phyloP scores from a whole-genome alignment of 2,329 filamentous ascomycete species.

The Botrytis elliptica region DNA sequence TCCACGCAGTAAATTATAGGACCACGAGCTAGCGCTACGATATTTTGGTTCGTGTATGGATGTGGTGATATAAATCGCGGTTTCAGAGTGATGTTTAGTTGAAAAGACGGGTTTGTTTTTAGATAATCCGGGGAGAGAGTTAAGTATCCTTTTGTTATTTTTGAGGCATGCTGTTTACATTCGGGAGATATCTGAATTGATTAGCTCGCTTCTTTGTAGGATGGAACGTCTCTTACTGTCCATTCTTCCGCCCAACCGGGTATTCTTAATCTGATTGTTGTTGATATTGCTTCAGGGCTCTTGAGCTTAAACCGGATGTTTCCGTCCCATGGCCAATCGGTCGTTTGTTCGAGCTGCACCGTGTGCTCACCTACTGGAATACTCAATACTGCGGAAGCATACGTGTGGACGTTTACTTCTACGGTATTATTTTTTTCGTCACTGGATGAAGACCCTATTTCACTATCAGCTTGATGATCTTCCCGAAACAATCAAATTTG shows the following conservation, averaged over 20 bases:
- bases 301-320: conserved; percentile 48
- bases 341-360: conserved; percentile 49
- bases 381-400: conserved; percentile 48
- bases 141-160: conserved; percentile 49
- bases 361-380: conserved; percentile 41
- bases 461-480: neutral
- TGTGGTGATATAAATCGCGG: conserved; percentile 53
- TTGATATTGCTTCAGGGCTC: conserved; percentile 36
- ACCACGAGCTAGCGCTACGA: conserved; percentile 53
- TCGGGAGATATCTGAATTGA: conserved; percentile 32
- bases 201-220: neutral
- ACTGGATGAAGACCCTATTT: neutral
- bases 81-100: conserved; percentile 47
- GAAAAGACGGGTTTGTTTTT: conserved; percentile 44
- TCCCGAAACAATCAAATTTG: conserved; percentile 35
- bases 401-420: conserved; percentile 56
- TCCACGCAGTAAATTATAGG: conserved; percentile 62
- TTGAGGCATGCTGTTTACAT: conserved; percentile 1
- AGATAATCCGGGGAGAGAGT: conserved; percentile 45
- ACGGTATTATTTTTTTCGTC: conserved; percentile 38
- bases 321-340: conserved; percentile 58
- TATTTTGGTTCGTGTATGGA: conserved; percentile 56
- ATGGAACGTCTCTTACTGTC: conserved; percentile 31
- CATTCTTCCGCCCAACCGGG: conserved; percentile 50
- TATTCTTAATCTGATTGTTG: conserved; percentile 51